Base-by-base conservation (phyloP, 345 rosid genomes). In the Carallia brachiata region DNA sequence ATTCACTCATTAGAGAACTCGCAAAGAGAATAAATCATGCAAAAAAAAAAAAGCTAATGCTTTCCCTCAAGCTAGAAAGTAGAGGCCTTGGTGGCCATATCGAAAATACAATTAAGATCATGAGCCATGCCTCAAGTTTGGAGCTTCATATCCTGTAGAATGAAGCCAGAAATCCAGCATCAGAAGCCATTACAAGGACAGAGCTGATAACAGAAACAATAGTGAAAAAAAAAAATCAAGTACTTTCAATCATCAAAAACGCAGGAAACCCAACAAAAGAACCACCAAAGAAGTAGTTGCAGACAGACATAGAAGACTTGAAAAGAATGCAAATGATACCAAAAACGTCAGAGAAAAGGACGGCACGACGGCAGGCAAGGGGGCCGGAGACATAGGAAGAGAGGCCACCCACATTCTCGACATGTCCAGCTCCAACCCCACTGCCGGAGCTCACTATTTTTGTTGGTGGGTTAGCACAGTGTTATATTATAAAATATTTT, bases 71-170 rank as follows among this genome's bases (percentile, higher is more conserved):
- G 36, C 48, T 61, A 53, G 28, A 53, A n/a, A 53, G 28, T 28
- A 6, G 23, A 23, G 23, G 23, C 57, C 57, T 1, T n/a, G 57
- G 9, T 53, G 57, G 27, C 10, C 57, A 53, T 53, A 9, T n/a
- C 6, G n/a, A 9, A 53, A 53, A 27, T n/a, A 53, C 19, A 53
- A 27, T n/a, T 53, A 18, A 0, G 27, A 28, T 39, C 58, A 58
- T 1, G 48, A 67, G 31, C 52, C 65, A 70, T 72, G 88, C 98
- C 97, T 89, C 60, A 89, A 80, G 74, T 89, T 87, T 57, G 94
- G 96, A 79, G 97, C 87, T 77, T 88, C 94, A 74, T 71, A 93
- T 66, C 96, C 97, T 93, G 92, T 80, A 77, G 23, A 48, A 63
- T 7, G 36, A 58, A 36, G 13, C 53, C 39, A 63, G 27, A 47